Conservation (phyloP, 805 yeast species). For the Yarrowia sp. region DNA sequence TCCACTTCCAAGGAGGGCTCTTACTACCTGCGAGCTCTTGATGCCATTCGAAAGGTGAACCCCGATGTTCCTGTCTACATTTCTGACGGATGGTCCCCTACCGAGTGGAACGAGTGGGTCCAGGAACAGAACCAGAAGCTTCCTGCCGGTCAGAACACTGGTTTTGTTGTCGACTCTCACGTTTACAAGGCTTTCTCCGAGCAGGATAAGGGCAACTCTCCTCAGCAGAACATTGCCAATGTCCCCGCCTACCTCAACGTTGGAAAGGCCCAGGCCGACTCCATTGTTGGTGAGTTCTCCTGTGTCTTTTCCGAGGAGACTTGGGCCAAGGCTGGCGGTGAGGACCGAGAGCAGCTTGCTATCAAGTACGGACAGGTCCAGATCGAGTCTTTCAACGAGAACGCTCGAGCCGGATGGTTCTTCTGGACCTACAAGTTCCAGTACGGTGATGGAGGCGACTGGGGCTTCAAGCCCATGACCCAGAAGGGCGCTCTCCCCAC, state of each 20-base stretch:
- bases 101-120: constrained; percentile 70
- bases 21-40: constrained; percentile 65
- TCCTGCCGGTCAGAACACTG: constrained; percentile 41
- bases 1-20: constrained; percentile 34
- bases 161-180: constrained; percentile 79
- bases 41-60: constrained; percentile 56
- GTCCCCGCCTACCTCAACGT: constrained; percentile 36
- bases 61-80: constrained; percentile 64
- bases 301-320: constrained; percentile 76
- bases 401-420: constrained; percentile 68
- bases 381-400: constrained; percentile 44
- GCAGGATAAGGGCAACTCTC: constrained; percentile 60
- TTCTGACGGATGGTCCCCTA: constrained; percentile 93
- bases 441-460: constrained; percentile 91
- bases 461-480: constrained; percentile 84
- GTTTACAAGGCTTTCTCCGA: constrained; percentile 83
- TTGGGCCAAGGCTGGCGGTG: constrained; percentile 53
- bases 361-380: constrained; percentile 60
- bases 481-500: constrained; percentile 55
- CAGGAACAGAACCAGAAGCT: constrained; percentile 37
- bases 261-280: constrained; percentile 47
- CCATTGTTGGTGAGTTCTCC: constrained; percentile 85
- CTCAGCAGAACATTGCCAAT: constrained; percentile 59
- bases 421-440: constrained; percentile 92
- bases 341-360: constrained; percentile 55